A percentile compares a stretch with the other conserved stretches of the same genome.
Evolutionary conservation across 106 monocot species (phyloP).

Genomic region (Dioscorea dumetorum): DNA sequence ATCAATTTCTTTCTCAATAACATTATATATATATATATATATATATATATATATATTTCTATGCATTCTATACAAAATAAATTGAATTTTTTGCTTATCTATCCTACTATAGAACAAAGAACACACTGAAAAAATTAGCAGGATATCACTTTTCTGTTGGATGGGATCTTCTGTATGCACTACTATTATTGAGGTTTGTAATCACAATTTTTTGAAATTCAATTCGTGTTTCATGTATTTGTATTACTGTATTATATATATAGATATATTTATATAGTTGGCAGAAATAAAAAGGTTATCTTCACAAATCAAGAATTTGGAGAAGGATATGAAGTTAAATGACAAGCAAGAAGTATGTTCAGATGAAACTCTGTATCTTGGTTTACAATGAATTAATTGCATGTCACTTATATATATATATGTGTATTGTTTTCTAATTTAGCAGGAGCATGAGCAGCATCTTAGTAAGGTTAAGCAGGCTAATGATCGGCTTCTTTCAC

Average conservation of each 20-base stretch:
- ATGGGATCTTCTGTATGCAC: conserved; percentile 68
- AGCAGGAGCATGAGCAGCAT: conserved; percentile 56
- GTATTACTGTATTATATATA: neutral
- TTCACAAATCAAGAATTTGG: conserved; percentile 65
- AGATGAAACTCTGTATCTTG: neutral
- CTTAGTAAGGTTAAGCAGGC: conserved; percentile 51
- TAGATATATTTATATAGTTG: conserved; percentile 40
- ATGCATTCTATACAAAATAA: neutral
- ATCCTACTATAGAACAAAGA: conserved; percentile 52
- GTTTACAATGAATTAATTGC: neutral
- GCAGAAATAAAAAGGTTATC: conserved; percentile 65
- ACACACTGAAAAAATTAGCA: conserved; percentile 44
- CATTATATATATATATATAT: no score
- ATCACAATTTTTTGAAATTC: neutral
- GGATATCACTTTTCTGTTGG: conserved; percentile 75
- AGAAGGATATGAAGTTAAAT: conserved; percentile 53
- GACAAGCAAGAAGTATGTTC: conserved; percentile 51
- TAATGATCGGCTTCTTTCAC: conserved; percentile 64
- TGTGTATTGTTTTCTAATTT: neutral
- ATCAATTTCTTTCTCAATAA: neutral
- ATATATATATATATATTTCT: neutral
- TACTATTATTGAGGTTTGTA: conserved; percentile 45
- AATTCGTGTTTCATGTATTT: neutral
- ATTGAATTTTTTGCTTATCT: neutral
- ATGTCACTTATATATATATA: no score